Percentiles rank a stretch among this genome's conserved stretches.
phyloP scores from a whole-genome alignment of 495 filamentous ascomycete genomes.

The Geopyxis carbonaria region DNA sequence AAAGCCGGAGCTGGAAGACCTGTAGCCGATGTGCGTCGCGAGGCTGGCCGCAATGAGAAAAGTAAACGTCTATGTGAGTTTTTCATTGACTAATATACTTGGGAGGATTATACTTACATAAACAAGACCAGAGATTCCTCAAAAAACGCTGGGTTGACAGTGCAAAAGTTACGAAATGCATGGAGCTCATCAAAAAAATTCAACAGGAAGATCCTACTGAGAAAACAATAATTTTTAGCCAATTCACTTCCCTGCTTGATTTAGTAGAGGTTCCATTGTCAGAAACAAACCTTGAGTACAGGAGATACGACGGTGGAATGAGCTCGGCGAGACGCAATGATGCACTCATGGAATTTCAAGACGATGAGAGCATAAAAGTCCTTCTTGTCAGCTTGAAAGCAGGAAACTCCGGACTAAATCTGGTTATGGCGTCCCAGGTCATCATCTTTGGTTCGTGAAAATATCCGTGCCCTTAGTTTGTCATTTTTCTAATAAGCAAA shows the following conservation, averaged over 20 bases:
- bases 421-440: slow-evolving; percentile 70
- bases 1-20: slow-evolving; percentile 28
- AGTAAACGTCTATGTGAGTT: slow-evolving; percentile 35
- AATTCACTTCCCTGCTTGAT: slow-evolving; percentile 83
- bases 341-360: slow-evolving; percentile 55
- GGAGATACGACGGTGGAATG: slow-evolving; percentile 84
- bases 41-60: slow-evolving; percentile 40
- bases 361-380: slow-evolving; percentile 45
- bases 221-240: slow-evolving; percentile 86
- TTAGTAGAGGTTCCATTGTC: slow-evolving; percentile 76
- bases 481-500: no score
- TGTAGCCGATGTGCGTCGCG: slow-evolving; percentile 48
- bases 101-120: not conserved
- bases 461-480: no score
- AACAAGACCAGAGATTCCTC: slow-evolving; percentile 43
- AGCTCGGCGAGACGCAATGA: slow-evolving; percentile 45
- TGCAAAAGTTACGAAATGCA: slow-evolving; percentile 59
- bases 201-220: slow-evolving; percentile 33
- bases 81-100: not conserved
- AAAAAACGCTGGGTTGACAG: slow-evolving; percentile 53
- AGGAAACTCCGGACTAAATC: slow-evolving; percentile 80
- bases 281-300: slow-evolving; percentile 43
- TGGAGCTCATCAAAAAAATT: slow-evolving; percentile 47
- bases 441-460: slow-evolving; percentile 49
- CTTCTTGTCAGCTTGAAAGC: slow-evolving; percentile 83